Evolutionary conservation across 768 basidiomycete species (phyloP).

Genomic region (Boletus coccyginus): DNA sequence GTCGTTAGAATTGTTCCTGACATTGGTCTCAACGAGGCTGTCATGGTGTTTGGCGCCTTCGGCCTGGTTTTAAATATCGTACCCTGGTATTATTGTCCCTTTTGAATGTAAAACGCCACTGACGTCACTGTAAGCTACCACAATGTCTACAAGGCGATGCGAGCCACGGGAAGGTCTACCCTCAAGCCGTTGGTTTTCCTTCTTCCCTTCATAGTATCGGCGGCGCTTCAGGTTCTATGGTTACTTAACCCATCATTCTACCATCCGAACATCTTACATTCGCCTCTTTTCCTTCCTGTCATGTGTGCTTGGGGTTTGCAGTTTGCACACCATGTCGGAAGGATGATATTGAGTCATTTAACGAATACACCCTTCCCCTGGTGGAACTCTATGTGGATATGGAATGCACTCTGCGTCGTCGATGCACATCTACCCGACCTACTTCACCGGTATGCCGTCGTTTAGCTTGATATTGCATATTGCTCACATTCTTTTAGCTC

Average conservation of each 20-base stretch:
- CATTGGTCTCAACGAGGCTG: slow-evolving; percentile 76
- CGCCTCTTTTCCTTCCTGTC: slow-evolving; percentile 81
- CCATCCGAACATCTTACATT: slow-evolving; percentile 69
- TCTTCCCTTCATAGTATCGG: slow-evolving; percentile 74
- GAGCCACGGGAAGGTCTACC: slow-evolving; percentile 38
- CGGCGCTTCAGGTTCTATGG: slow-evolving; percentile 77
- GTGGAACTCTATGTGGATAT: slow-evolving; percentile 87
- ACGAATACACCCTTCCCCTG: slow-evolving; percentile 80
- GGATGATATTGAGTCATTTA: slow-evolving; percentile 92
- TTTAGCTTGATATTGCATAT: slow-evolving; percentile 1
- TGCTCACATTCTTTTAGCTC: slow-evolving; percentile 37
- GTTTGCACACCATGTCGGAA: slow-evolving; percentile 86
- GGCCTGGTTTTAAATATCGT: slow-evolving; percentile 79
- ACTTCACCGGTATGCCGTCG: slow-evolving; percentile 55
- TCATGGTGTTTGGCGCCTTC: slow-evolving; percentile 78
- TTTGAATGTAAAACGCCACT: background rate
- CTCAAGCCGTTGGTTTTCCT: slow-evolving; percentile 67
- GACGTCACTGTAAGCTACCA: slow-evolving; percentile 50
- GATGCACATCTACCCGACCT: slow-evolving; percentile 80
- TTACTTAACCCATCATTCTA: slow-evolving; percentile 62
- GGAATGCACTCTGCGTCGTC: slow-evolving; percentile 70
- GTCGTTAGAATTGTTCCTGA: slow-evolving; percentile 54
- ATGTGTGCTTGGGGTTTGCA: slow-evolving; percentile 91
- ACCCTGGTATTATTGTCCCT: slow-evolving; percentile 44
- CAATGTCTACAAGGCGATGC: slow-evolving; percentile 72